Base-by-base conservation (phyloP, 768 basidiomycete species). In the Hortiboletus flavorubellus region DNA sequence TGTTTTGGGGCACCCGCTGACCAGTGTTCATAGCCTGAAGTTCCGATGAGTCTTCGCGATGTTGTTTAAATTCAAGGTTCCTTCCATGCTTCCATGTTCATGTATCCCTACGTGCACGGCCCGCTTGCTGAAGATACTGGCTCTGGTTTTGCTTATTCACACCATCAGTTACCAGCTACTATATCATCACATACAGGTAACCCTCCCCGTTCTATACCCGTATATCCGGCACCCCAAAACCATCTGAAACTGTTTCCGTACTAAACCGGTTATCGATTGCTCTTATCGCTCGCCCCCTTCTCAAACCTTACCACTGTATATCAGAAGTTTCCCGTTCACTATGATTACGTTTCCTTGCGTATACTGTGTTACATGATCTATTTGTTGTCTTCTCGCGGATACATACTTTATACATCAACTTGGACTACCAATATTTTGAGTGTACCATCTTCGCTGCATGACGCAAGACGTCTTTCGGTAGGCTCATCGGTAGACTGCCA, bases 371-470 rank as follows among this genome's bases (percentile, higher is more conserved):
- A 63, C 60, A 64, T 65, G 68, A 52, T 48, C 38, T 51, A 63
- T 66, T 57, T 54, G 45, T 44, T 18, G 40, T 40, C 55, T 56
- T 60, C 59, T 51, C 45, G 56, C 51, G 65, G 65, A 64, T 64
- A 71, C 60, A 60, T 74, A 74, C 73, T 75, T 75, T 77, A 76
- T 70, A 71, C 74, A 74, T 73, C 70, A 65, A 76, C 67, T 62
- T 78, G 81, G 75, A 91, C 75, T 66, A 76, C 77, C 71, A 85
- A 74, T 75, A 96, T 78, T 72, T 85, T 88, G 73, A 95, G 76
- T 77, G 89, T 89, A 77, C 91, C 86, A 79, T 98, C 95, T 76
- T 96, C 93, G 71, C 91, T 91, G 65, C 92, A 92, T 55, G 86
- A 92, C 34, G 92, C 95, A 49, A 98, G 79, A 55, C 83, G 78